Evolutionary conservation across 192 early-diverging fungal species (phyloP).

Genomic region (Entomortierella beljakovae): DNA sequence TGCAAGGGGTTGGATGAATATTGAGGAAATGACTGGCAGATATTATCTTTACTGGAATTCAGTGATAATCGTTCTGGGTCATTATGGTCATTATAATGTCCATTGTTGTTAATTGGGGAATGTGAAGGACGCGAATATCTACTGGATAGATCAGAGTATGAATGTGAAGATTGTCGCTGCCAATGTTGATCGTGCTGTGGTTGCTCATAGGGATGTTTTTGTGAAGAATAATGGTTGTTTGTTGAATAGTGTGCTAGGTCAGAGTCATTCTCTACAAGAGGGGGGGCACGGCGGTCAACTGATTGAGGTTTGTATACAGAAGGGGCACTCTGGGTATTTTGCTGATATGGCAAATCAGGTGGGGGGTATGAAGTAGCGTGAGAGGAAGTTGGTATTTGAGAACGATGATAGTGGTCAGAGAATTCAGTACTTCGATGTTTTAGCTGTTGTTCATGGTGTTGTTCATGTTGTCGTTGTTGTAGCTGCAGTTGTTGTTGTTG

Average conservation of each 20-base stretch:
- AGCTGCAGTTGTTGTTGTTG: neutral
- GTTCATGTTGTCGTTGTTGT: neutral
- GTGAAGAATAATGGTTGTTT: neutral
- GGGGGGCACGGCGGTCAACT: neutral
- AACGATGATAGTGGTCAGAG: neutral
- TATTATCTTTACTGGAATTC: neutral
- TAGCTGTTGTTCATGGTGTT: neutral
- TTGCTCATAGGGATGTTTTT: neutral
- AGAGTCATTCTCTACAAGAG: neutral
- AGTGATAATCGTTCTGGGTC: neutral
- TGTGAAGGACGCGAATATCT: neutral
- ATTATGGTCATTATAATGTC: neutral
- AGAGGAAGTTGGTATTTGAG: neutral
- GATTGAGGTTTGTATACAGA: neutral
- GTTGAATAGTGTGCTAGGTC: neutral
- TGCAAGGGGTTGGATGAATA: neutral
- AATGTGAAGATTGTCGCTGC: slow-evolving; percentile 2
- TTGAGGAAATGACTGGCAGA: neutral
- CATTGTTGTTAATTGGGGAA: neutral
- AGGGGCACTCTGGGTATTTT: neutral
- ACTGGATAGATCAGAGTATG: neutral
- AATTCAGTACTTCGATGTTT: neutral
- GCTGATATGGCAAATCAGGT: neutral
- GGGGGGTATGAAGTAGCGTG: neutral
- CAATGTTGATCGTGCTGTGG: slow-evolving; percentile 2